Base-by-base conservation (phyloP, 2,329 filamentous ascomycete species). In the Fusarium austroafricanum region DNA sequence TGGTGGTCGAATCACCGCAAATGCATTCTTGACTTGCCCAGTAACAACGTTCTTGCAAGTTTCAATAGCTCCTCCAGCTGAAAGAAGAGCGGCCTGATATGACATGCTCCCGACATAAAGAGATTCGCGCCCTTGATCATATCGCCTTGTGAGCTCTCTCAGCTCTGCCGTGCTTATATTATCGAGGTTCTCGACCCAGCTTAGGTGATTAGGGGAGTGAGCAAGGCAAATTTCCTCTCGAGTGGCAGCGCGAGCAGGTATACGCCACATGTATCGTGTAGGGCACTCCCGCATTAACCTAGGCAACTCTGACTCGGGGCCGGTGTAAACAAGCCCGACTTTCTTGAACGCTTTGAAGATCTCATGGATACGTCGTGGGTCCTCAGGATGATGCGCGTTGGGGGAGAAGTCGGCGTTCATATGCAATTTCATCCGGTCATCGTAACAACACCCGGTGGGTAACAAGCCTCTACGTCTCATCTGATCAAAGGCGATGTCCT, bases 381-480 rank as follows among this genome's bases (percentile, higher is more conserved):
- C 96, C 78, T 99, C 96, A 0, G 96, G 96, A 75, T 99, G 96
- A 51, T 96, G 90, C 21, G 95, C 91, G 46, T 89, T 87, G 2
- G 86, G 85, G 18, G 86, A 88, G 75, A 89, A 90, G 76, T 93
- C 90, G 17, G 92, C 89, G 76, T 97, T 97, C 55, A 94, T 92
- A 77, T 99, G 96, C 63, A 96, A 91, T 63, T 96, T 93, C 96
- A 99, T 99, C 31, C 95, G 89, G 58, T 93, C 90, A 80, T 99
- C 96, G 76, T 98, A 99, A 70, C 92, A 95, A 64, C 91, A 89
- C 5, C 92, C 92, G 0, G 92, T 94, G 0, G 90, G 87, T 2
- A 92, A 82, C 26, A 87, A 79, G 3, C 83, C 83, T 37, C 79
- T 82, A 57, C 80, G 79, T 15, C 76, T 77, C 50, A 83, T 71